These are phyloP conservation scores for Suillus plorans DNA, from an alignment of 768 basidiomycete species.

Conservation along the genomic window DNA sequence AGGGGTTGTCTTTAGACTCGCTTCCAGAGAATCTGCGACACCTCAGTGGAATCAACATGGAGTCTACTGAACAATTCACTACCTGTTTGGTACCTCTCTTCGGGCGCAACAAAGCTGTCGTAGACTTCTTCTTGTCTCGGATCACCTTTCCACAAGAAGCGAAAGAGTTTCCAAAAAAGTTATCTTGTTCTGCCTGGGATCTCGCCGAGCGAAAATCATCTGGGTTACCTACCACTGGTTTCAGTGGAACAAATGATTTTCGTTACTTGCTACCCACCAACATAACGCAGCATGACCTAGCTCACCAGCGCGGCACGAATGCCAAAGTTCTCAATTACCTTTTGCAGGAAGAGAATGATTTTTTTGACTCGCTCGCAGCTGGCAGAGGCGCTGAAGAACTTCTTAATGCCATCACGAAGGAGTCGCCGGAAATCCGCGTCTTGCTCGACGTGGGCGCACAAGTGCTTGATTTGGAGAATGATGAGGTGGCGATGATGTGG, in stretches of 20 bases:
- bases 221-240: conserved; percentile 41
- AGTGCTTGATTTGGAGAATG: conserved; percentile 47
- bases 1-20: neutral
- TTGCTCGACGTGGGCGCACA: conserved; percentile 57
- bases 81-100: conserved; percentile 34
- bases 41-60: conserved; percentile 41
- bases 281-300: conserved; percentile 31
- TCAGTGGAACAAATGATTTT: conserved; percentile 57
- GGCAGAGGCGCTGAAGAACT: conserved; percentile 24
- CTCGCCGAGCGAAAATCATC: conserved; percentile 37
- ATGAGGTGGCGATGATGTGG: conserved; percentile 30
- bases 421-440: conserved; percentile 39
- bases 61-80: conserved; percentile 35
- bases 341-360: conserved; percentile 35
- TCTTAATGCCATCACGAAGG: conserved; percentile 29
- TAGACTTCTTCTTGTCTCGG: conserved; percentile 47
- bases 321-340: conserved; percentile 35
- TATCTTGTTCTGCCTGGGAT: conserved; percentile 54
- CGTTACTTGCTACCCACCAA: conserved; percentile 21
- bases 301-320: conserved; percentile 41
- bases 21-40: conserved; percentile 29
- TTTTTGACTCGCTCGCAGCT: conserved; percentile 24
- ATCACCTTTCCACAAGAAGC: conserved; percentile 52
- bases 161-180: conserved; percentile 45
- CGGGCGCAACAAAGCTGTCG: conserved; percentile 32